Conservation (phyloP, 2,329 filamentous ascomycete species). For the Fusarium floridanum region DNA sequence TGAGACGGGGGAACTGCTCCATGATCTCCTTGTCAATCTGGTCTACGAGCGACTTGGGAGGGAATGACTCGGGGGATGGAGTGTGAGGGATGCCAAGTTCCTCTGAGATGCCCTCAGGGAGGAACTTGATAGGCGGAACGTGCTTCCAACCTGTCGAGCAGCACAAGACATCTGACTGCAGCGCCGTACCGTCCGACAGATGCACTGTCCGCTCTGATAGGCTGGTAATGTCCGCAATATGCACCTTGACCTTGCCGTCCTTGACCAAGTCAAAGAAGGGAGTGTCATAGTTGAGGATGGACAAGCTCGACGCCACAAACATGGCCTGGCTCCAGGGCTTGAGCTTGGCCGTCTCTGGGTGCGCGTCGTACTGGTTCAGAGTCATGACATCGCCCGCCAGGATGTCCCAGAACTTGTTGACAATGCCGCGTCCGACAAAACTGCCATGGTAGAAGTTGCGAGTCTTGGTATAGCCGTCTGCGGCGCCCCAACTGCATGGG, state of each 20-base stretch:
- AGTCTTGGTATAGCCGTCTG: constrained; percentile 63
- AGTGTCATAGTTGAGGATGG: constrained; percentile 66
- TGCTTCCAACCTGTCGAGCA: constrained; percentile 72
- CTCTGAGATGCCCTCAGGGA: constrained; percentile 59
- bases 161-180: constrained; percentile 65
- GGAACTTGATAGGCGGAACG: constrained; percentile 64
- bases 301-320: constrained; percentile 63
- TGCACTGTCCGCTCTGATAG: constrained; percentile 60
- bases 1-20: constrained; percentile 64
- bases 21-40: constrained; percentile 67
- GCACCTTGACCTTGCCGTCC: constrained; percentile 61
- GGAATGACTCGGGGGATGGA: constrained; percentile 48
- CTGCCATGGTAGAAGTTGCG: constrained; percentile 66
- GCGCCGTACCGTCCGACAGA: constrained; percentile 61
- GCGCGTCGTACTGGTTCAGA: constrained; percentile 60
- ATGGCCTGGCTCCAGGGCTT: constrained; percentile 57
- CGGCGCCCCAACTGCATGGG: constrained; percentile 73
- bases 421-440: constrained; percentile 61
- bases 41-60: constrained; percentile 49
- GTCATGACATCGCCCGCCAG: constrained; percentile 61
- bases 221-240: constrained; percentile 60
- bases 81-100: constrained; percentile 63
- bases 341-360: constrained; percentile 56
- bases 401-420: constrained; percentile 63
- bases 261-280: constrained; percentile 65